Evolutionary conservation across 1,284 basidiomycete genomes (phyloP).

Genomic region (Irpex lacteus): DNA sequence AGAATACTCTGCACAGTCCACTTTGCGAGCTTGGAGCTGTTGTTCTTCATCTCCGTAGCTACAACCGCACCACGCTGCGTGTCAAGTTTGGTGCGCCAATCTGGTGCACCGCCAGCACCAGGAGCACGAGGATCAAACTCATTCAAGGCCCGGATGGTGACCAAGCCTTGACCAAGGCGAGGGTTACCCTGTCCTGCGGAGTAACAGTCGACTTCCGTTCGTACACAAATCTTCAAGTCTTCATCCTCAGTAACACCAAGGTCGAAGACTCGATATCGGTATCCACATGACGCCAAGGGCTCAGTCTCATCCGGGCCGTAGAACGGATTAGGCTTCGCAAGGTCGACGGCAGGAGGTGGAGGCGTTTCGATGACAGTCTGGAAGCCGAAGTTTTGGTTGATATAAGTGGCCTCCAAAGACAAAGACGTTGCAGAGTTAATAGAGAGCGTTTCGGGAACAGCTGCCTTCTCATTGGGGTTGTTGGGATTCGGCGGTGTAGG

Average conservation of each 20-base stretch:
- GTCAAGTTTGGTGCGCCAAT: slow-evolving; percentile 97
- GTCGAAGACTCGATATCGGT: slow-evolving; percentile 96
- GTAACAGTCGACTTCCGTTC: slow-evolving; percentile 97
- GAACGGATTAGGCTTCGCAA: slow-evolving; percentile 91
- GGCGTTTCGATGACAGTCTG: slow-evolving; percentile 84
- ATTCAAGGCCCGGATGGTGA: slow-evolving; percentile 94
- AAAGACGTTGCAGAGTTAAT: slow-evolving; percentile 95
- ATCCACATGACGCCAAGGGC: slow-evolving; percentile 93
- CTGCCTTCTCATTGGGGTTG: slow-evolving; percentile 65
- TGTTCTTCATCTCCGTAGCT: slow-evolving; percentile 99
- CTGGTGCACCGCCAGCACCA: slow-evolving; percentile 91
- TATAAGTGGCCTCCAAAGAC: slow-evolving; percentile 96
- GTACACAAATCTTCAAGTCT: slow-evolving; percentile 87
- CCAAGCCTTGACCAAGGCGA: slow-evolving; percentile 72
- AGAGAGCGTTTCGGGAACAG: slow-evolving; percentile 62
- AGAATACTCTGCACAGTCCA: slow-evolving; percentile 97
- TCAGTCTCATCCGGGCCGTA: slow-evolving; percentile 94
- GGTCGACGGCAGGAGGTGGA: slow-evolving; percentile 63
- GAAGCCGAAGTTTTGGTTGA: slow-evolving; percentile 99
- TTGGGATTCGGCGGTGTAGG: slow-evolving; percentile 74
- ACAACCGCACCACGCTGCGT: slow-evolving; percentile 97
- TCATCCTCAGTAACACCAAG: slow-evolving; percentile 89
- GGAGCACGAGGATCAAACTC: slow-evolving; percentile 94
- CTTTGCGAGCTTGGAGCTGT: slow-evolving; percentile 96
- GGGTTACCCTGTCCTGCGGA: slow-evolving; percentile 63